Evolutionary conservation across 371 early-diverging fungal genomes (phyloP).

Genomic region (Mortierella sp.): DNA sequence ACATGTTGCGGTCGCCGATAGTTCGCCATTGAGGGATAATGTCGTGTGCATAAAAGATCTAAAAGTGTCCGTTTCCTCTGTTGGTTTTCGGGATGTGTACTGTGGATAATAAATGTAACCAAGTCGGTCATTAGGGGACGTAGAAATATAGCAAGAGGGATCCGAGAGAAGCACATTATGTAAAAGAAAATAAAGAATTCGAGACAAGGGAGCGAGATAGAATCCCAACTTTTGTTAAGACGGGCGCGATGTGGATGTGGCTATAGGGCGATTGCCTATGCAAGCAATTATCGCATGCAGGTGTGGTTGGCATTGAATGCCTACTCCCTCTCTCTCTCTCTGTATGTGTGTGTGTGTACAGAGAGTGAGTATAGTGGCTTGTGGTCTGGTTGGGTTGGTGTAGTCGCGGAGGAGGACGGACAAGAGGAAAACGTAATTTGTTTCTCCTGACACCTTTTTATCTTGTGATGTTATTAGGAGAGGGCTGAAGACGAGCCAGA

Average conservation of each 20-base stretch:
- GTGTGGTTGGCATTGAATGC: background rate
- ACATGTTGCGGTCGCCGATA: constrained; percentile 53
- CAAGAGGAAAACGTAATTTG: background rate
- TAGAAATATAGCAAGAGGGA: too few relatives aligned
- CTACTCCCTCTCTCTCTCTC: too few relatives aligned
- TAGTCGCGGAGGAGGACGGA: background rate
- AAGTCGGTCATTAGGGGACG: too few relatives aligned
- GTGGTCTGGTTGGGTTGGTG: background rate
- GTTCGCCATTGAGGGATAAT: constrained; percentile 53
- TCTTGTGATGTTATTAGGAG: background rate
- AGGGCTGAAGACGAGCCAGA: background rate
- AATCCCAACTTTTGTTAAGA: too few relatives aligned
- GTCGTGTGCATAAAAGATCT: constrained; percentile 57
- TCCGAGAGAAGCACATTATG: too few relatives aligned
- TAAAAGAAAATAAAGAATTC: too few relatives aligned
- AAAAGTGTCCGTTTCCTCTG: constrained; percentile 57
- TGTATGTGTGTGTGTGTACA: background rate
- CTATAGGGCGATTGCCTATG: background rate
- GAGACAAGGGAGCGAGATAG: too few relatives aligned
- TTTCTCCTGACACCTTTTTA: background rate
- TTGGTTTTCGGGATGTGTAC: constrained; percentile 22
- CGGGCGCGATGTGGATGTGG: background rate
- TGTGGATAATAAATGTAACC: too few relatives aligned
- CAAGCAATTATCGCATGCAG: background rate
- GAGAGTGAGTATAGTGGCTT: background rate